Conservation (phyloP, 768 basidiomycete genomes). For the Termitomyces sp. region DNA sequence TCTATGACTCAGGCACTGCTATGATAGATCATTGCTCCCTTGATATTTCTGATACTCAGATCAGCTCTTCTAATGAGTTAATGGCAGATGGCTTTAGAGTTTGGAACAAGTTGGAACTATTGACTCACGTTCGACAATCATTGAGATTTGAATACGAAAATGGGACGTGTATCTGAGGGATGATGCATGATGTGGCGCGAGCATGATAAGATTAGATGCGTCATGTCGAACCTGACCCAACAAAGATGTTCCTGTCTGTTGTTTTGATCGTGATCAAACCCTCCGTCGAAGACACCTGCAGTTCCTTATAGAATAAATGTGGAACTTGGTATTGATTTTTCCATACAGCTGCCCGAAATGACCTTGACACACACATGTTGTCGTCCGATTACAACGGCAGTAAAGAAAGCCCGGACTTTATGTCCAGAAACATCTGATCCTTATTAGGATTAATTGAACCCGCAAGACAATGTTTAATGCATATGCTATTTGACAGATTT, state of each 20-base stretch:
- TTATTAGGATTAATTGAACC: constrained; percentile 32
- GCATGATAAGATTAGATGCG: neutral
- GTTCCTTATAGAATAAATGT: too few relatives aligned
- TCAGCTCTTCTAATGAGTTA: neutral
- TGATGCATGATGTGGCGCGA: neutral
- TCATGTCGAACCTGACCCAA: neutral
- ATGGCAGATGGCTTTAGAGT: too few relatives aligned
- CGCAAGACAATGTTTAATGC: constrained; percentile 29
- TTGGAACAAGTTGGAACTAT: too few relatives aligned
- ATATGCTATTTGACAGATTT: constrained; percentile 12
- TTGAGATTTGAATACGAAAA: neutral
- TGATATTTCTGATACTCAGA: neutral
- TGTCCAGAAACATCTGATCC: constrained; percentile 37
- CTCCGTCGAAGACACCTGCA: neutral
- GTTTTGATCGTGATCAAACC: neutral
- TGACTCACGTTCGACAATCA: neutral
- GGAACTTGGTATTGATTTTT: neutral
- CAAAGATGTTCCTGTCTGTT: neutral
- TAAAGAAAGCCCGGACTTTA: constrained; percentile 18
- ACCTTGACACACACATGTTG: neutral
- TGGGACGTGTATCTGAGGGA: too few relatives aligned
- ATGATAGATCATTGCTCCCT: neutral
- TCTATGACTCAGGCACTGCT: neutral
- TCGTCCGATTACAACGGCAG: constrained; percentile 1
- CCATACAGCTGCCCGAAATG: neutral